Conservation (phyloP, 1,139 yeast genomes). For the Hanseniaspora uvarum region DNA sequence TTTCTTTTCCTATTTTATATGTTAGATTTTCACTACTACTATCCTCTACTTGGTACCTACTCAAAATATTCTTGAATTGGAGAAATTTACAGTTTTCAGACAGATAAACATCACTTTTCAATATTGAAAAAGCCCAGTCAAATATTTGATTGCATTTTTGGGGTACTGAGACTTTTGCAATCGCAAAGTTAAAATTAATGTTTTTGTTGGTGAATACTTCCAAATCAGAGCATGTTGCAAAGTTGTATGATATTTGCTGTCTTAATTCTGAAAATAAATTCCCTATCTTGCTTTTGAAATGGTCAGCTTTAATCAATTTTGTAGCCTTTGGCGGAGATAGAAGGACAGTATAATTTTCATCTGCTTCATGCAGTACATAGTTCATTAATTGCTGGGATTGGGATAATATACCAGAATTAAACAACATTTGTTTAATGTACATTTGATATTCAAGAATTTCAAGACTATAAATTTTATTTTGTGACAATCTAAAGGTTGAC, state of each 20-base stretch:
- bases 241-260: slow-evolving; percentile 47
- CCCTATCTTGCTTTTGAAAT: slow-evolving; percentile 45
- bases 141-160: slow-evolving; percentile 44
- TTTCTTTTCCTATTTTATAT: slow-evolving; percentile 40
- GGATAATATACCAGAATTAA: background rate
- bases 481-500: slow-evolving; percentile 39
- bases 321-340: slow-evolving; percentile 22
- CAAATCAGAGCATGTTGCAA: slow-evolving; percentile 36
- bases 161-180: slow-evolving; percentile 63
- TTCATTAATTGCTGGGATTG: background rate
- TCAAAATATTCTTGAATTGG: slow-evolving; percentile 43
- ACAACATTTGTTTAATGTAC: background rate
- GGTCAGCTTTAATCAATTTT: slow-evolving; percentile 45
- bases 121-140: slow-evolving; percentile 62
- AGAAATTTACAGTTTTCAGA: slow-evolving; percentile 57
- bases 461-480: slow-evolving; percentile 33
- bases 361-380: background rate
- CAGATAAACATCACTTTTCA: slow-evolving; percentile 58
- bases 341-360: background rate
- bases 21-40: slow-evolving; percentile 71
- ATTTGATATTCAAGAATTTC: background rate
- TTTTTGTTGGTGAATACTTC: slow-evolving; percentile 18
- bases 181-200: slow-evolving; percentile 52
- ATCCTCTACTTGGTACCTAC: slow-evolving; percentile 61
- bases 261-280: slow-evolving; percentile 50